phyloP scores from a whole-genome alignment of 169 alveolate species.

The Plasmodium falciparum region DNA sequence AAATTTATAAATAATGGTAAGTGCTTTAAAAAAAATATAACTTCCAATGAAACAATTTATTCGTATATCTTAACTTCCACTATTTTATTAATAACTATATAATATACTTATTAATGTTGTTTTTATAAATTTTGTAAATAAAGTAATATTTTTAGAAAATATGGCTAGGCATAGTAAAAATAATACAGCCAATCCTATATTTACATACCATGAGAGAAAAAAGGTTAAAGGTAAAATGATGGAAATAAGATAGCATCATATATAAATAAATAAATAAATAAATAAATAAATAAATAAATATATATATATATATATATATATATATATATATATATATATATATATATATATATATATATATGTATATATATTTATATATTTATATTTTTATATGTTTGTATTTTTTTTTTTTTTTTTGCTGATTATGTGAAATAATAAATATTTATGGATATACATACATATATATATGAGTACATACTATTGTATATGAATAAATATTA shows the following conservation, averaged over 20 bases:
- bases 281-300: not conserved
- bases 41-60: no score
- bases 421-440: not conserved
- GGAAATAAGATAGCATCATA: not conserved
- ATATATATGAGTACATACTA: no score
- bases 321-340: not conserved
- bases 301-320: constrained; percentile 1
- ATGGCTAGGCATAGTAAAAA: constrained; percentile 95
- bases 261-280: not conserved
- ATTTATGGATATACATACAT: not conserved
- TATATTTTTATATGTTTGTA: not conserved
- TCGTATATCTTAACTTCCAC: no score
- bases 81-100: no score
- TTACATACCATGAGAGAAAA: constrained; percentile 93
- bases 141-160: not conserved
- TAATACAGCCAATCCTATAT: constrained; percentile 91
- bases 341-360: not conserved
- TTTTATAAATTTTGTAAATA: no score
- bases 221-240: constrained; percentile 83
- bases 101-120: no score
- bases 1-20: no score
- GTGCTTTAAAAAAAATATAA: no score
- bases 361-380: not conserved
- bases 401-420: not conserved
- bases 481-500: not conserved